Conservation (phyloP, 2,329 filamentous ascomycete genomes). For the Pseudocercospora macadamiae region DNA sequence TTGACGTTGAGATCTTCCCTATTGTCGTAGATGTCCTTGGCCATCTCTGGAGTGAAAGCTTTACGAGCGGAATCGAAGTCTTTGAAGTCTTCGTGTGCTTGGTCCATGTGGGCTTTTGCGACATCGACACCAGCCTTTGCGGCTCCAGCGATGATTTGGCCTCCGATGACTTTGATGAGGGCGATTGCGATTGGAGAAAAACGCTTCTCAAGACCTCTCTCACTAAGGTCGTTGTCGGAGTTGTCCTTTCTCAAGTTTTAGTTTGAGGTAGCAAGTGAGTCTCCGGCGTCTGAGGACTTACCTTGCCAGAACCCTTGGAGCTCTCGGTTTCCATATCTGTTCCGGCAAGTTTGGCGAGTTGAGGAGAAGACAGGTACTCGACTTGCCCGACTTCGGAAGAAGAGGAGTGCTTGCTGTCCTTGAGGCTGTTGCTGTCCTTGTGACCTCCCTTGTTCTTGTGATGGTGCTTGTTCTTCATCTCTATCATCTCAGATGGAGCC, state of each 20-base stretch:
- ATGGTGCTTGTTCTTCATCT: background rate
- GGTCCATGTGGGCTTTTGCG: slow-evolving; percentile 5
- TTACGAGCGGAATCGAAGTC: slow-evolving; percentile 1
- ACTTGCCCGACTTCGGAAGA: background rate
- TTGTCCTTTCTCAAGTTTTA: background rate
- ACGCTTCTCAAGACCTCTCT: background rate
- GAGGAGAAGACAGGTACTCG: background rate
- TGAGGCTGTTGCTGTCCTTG: background rate
- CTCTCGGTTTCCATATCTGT: background rate
- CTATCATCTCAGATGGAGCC: background rate
- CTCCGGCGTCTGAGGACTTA: background rate
- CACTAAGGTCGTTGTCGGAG: background rate
- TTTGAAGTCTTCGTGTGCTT: background rate
- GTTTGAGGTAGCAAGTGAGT: background rate
- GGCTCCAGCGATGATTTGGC: background rate
- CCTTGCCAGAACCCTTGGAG: background rate
- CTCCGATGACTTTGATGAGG: slow-evolving; percentile 8
- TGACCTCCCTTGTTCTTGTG: background rate
- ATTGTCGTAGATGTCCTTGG: background rate
- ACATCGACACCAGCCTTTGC: slow-evolving; percentile 3
- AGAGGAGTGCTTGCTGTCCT: background rate
- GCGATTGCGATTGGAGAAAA: slow-evolving; percentile 1
- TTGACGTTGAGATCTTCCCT: background rate
- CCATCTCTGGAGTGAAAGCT: slow-evolving; percentile 10
- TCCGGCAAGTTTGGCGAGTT: background rate